These are phyloP conservation scores for Phalaenopsis hybrid DNA, from an alignment of 116 monocot species.

Conservation along the genomic window DNA sequence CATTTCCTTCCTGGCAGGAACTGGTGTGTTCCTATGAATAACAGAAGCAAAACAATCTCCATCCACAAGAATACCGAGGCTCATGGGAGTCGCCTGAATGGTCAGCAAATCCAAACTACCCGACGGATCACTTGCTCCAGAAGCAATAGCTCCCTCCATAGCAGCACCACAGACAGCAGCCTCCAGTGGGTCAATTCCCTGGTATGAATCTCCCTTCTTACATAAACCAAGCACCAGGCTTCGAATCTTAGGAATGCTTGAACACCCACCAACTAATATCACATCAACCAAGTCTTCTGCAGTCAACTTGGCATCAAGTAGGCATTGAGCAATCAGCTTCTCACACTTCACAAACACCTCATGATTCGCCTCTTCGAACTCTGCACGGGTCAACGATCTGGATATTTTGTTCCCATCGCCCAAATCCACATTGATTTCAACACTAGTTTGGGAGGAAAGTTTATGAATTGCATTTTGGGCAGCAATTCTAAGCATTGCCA, in stretches of 20 bases:
- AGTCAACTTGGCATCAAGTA: slow-evolving; percentile 49
- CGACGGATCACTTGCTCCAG: slow-evolving; percentile 41
- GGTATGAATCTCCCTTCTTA: slow-evolving; percentile 26
- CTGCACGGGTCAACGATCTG: slow-evolving; percentile 24
- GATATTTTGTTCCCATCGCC: slow-evolving; percentile 23
- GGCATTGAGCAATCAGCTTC: slow-evolving; percentile 40
- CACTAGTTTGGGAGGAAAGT: slow-evolving; percentile 35
- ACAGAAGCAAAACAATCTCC: slow-evolving; percentile 28
- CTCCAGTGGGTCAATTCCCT: slow-evolving; percentile 44
- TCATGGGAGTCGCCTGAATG: slow-evolving; percentile 49
- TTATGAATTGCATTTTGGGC: slow-evolving; percentile 52
- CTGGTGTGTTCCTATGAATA: slow-evolving; percentile 52
- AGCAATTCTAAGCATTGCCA: slow-evolving; percentile 36
- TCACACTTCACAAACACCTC: slow-evolving; percentile 50
- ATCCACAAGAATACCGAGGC: slow-evolving; percentile 50
- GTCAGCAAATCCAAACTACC: slow-evolving; percentile 60
- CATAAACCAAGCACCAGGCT: slow-evolving; percentile 37
- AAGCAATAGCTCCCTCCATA: slow-evolving; percentile 66
- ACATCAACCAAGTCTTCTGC: slow-evolving; percentile 58
- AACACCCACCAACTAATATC: slow-evolving; percentile 71
- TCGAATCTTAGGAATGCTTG: slow-evolving; percentile 48
- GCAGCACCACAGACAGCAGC: slow-evolving; percentile 66
- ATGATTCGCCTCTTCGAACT: slow-evolving; percentile 44
- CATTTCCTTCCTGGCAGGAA: slow-evolving; percentile 61
- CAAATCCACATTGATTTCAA: slow-evolving; percentile 39